Conservation (phyloP, 257 asterid genomes). For the Sherardia arvensis region DNA sequence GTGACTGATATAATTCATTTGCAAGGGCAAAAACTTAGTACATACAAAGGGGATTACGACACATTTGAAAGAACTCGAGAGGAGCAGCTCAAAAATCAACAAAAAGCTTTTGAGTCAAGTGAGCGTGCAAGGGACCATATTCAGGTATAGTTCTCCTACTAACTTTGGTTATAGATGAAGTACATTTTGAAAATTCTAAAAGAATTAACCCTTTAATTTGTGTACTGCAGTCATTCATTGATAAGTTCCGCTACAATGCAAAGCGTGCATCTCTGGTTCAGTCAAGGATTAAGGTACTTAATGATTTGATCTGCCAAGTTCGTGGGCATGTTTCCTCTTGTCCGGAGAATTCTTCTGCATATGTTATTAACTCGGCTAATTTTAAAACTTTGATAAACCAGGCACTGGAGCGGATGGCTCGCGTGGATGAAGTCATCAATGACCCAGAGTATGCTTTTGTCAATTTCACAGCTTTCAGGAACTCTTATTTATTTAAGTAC, state of each 20-base stretch:
- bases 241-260: slow-evolving; percentile 94
- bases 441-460: slow-evolving; percentile 79
- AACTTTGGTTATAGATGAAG: slow-evolving; percentile 1
- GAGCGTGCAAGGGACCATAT: slow-evolving; percentile 85
- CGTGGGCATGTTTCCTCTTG: background rate
- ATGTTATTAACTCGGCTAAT: background rate
- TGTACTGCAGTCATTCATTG: slow-evolving; percentile 72
- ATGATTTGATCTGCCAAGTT: background rate
- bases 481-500: background rate
- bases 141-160: slow-evolving; percentile 48
- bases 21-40: slow-evolving; percentile 62
- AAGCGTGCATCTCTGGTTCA: slow-evolving; percentile 99
- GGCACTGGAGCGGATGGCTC: slow-evolving; percentile 95
- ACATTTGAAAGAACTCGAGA: slow-evolving; percentile 90
- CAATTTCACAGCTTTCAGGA: background rate
- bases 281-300: slow-evolving; percentile 88
- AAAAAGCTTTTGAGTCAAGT: slow-evolving; percentile 86
- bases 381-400: slow-evolving; percentile 20
- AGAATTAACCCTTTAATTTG: slow-evolving; percentile 4
- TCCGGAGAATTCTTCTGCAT: background rate
- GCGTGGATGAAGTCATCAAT: slow-evolving; percentile 73
- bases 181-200: slow-evolving; percentile 9
- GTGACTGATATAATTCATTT: slow-evolving; percentile 92
- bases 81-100: slow-evolving; percentile 80
- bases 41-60: slow-evolving; percentile 83